These are phyloP conservation scores for Hortaea sp. DNA, from an alignment of 2,329 filamentous ascomycete species.

Conservation along the genomic window DNA sequence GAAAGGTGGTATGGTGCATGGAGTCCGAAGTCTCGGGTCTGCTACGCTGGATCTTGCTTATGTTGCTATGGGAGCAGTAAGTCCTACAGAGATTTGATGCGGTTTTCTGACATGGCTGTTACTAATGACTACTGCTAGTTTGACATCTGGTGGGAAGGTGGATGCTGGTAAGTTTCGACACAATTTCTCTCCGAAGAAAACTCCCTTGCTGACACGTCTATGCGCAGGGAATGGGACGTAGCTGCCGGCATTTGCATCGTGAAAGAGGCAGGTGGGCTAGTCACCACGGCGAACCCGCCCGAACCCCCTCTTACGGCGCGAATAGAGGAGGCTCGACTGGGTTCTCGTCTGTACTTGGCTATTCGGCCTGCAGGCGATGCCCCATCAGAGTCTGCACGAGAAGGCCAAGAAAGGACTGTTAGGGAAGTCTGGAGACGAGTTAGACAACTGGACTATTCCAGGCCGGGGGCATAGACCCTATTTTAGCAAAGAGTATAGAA, in stretches of 20 bases:
- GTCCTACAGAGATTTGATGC: conserved; percentile 24
- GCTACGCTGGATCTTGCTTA: conserved; percentile 68
- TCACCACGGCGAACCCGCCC: conserved; percentile 66
- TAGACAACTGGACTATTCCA: conserved; percentile 52
- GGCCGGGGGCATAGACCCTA: conserved; percentile 44
- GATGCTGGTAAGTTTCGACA: conserved; percentile 25
- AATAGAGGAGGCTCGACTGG: conserved; percentile 52
- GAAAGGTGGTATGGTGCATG: conserved; percentile 70
- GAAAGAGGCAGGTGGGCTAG: conserved; percentile 61
- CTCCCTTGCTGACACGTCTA: background rate
- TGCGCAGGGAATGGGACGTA: conserved; percentile 59
- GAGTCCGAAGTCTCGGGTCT: conserved; percentile 60
- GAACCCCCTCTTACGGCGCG: conserved; percentile 43
- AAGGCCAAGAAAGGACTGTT: conserved; percentile 60
- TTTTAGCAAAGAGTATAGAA: no score
- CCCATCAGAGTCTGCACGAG: conserved; percentile 50
- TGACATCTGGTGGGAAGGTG: conserved; percentile 62
- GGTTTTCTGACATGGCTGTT: conserved; percentile 52
- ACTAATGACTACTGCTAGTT: conserved; percentile 1
- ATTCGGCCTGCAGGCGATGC: conserved; percentile 59
- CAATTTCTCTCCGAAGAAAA: background rate
- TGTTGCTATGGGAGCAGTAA: conserved; percentile 51
- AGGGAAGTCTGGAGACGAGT: conserved; percentile 65
- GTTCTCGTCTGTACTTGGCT: conserved; percentile 60
- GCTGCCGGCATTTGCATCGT: conserved; percentile 65